Evolutionary conservation across 2,329 filamentous ascomycete genomes (phyloP).

Genomic region (Hymenoscyphus albidus): DNA sequence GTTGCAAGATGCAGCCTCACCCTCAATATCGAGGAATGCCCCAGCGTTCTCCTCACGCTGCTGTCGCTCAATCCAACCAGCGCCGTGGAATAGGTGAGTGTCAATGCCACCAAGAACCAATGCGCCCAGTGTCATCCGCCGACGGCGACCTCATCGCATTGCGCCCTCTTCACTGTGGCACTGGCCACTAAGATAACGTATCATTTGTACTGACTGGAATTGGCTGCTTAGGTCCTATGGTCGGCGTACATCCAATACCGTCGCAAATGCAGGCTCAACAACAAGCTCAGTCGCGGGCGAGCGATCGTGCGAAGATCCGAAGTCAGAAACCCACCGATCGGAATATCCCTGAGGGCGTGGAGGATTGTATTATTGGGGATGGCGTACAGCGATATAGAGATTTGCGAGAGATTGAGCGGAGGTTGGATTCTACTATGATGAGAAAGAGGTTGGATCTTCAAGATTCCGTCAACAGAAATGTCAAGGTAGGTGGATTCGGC

Average conservation of each 20-base stretch:
- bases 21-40: slow-evolving; percentile 32
- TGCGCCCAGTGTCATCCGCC: background rate
- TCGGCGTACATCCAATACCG: slow-evolving; percentile 41
- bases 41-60: slow-evolving; percentile 32
- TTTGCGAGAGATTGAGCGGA: slow-evolving; percentile 80
- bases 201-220: slow-evolving; percentile 11
- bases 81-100: slow-evolving; percentile 37
- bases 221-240: slow-evolving; percentile 31
- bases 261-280: slow-evolving; percentile 52
- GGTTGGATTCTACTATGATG: slow-evolving; percentile 88
- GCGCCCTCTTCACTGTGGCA: background rate
- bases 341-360: slow-evolving; percentile 86
- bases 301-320: slow-evolving; percentile 70
- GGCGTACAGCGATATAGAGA: slow-evolving; percentile 78
- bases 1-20: slow-evolving; percentile 33
- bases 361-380: slow-evolving; percentile 77
- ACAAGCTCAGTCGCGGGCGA: slow-evolving; percentile 48
- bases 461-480: slow-evolving; percentile 70
- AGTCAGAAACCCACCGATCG: slow-evolving; percentile 91
- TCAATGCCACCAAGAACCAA: slow-evolving; percentile 7
- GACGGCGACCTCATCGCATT: background rate
- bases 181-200: background rate
- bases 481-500: slow-evolving; percentile 52
- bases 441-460: slow-evolving; percentile 89
- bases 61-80: slow-evolving; percentile 20